Evolutionary conservation across 1,284 basidiomycete species (phyloP), one percentile per base, ranked within the genome.

Genomic region (Schizopora paradoxa): DNA sequence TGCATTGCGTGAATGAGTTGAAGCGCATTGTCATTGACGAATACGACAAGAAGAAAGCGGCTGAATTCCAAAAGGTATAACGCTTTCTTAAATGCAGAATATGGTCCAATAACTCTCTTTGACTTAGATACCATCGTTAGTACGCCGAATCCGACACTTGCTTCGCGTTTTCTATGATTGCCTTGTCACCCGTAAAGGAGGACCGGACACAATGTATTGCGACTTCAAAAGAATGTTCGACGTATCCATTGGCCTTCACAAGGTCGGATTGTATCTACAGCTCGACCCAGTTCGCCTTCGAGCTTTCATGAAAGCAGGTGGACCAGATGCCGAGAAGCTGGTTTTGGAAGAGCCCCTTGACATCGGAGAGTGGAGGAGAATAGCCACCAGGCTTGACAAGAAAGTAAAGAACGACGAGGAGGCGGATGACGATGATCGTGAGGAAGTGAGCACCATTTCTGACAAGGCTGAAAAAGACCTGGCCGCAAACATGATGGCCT

Each of bases 151-250:
- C 32, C 50, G 56, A 7, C 48, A 57, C 19, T 54, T 62, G 8
- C 48, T 62, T 1, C 55, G 61, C n/a, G 54, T 61, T 2, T 61
- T 54, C 38, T 62, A 60, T 42, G 53, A 61, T 41, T 53, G 49
- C 6, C 37, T 35, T 11, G 42, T 61, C 6, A 51, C 49, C 2
- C 29, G 40, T 19, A 41, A 48, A 6, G 44, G 39, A 22, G 49
- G 52, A 11, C 32, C 45, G 3, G 58, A 62, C 6, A 52, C 59
- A 41, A 51, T 53, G 19, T 60, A 50, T 45, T 63, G 59, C 47
- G 60, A 63, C 45, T 50, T 53, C 37, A 16, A 53, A 28, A 40
- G 55, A n/a, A 46, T 60, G 23, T 47, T 37, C 13, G 56, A 58
- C 26, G 52, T 62, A 7, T 57, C 58, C 0, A 44, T 61, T 11